phyloP scores from a whole-genome alignment of 176 grass and related monocot species.

The Phragmites australis region DNA sequence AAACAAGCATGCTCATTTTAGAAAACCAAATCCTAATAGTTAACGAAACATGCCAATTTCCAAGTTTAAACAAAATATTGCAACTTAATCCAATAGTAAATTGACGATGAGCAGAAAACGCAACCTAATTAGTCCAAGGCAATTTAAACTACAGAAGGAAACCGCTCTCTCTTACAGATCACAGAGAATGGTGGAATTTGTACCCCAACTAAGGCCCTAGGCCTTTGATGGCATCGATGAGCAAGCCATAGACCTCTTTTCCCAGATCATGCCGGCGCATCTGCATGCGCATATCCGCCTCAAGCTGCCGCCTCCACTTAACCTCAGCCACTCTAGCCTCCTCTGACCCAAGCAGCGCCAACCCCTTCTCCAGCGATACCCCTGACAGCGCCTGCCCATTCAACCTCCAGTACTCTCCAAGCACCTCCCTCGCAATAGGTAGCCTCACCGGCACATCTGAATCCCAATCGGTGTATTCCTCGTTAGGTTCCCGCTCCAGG shows the following conservation, averaged over 20 bases:
- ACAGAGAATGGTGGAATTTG: slow-evolving; percentile 6
- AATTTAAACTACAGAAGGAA: slow-evolving; percentile 22
- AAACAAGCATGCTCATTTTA: not conserved
- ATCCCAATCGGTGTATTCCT: not conserved
- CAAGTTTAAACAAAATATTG: slow-evolving; percentile 18
- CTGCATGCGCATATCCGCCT: slow-evolving; percentile 57
- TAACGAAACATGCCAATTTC: not conserved
- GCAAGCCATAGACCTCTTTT: slow-evolving; percentile 72
- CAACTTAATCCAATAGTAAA: slow-evolving; percentile 16
- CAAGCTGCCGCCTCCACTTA: slow-evolving; percentile 69
- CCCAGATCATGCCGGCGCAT: slow-evolving; percentile 56
- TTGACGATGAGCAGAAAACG: not conserved
- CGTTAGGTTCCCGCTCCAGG: slow-evolving; percentile 19
- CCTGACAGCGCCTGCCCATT: slow-evolving; percentile 49
- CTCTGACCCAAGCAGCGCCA: slow-evolving; percentile 26
- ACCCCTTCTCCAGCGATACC: slow-evolving; percentile 59
- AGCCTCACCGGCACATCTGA: not conserved
- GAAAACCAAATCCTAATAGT: slow-evolving; percentile 5
- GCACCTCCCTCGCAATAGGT: slow-evolving; percentile 55
- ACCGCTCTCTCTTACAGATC: slow-evolving; percentile 10
- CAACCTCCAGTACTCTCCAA: slow-evolving; percentile 63
- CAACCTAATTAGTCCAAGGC: slow-evolving; percentile 20
- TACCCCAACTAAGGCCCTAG: slow-evolving; percentile 54
- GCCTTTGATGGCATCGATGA: slow-evolving; percentile 69
- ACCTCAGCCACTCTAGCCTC: slow-evolving; percentile 41